phyloP scores from a whole-genome alignment of 495 filamentous ascomycete genomes.

The Hypoxylon lienhwacheense region DNA sequence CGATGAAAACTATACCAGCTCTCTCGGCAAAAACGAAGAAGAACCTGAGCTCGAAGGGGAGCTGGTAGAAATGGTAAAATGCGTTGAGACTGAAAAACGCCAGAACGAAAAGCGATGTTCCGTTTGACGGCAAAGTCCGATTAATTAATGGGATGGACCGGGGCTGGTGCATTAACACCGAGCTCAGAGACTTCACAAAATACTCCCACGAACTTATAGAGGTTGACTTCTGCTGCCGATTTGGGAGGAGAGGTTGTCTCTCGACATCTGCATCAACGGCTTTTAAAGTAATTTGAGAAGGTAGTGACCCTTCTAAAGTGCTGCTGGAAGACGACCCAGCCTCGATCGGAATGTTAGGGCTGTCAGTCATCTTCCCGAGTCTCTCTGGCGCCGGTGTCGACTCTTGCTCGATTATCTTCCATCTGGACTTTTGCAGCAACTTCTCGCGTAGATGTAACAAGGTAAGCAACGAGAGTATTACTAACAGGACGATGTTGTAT shows the following conservation, averaged over 20 bases:
- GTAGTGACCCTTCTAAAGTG: slow-evolving; percentile 30
- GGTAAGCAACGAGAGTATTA: slow-evolving; percentile 35
- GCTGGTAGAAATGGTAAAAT: slow-evolving; percentile 56
- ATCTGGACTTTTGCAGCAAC: slow-evolving; percentile 24
- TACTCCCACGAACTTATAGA: neutral
- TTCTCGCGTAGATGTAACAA: slow-evolving; percentile 34
- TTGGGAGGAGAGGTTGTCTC: slow-evolving; percentile 34
- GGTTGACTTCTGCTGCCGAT: slow-evolving; percentile 9
- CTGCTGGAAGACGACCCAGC: slow-evolving; percentile 34
- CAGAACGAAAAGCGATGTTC: slow-evolving; percentile 51
- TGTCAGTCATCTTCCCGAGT: slow-evolving; percentile 12
- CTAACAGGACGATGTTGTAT: slow-evolving; percentile 43
- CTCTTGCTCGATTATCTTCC: slow-evolving; percentile 22
- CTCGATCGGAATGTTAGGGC: slow-evolving; percentile 16
- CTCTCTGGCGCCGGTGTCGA: neutral
- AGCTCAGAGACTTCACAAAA: slow-evolving; percentile 21
- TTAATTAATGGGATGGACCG: slow-evolving; percentile 56
- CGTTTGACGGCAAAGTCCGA: slow-evolving; percentile 57
- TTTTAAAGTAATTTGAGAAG: slow-evolving; percentile 25
- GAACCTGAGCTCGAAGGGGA: slow-evolving; percentile 47
- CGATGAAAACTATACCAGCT: slow-evolving; percentile 55
- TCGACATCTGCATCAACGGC: slow-evolving; percentile 22
- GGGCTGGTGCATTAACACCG: slow-evolving; percentile 57
- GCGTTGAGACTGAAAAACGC: slow-evolving; percentile 56
- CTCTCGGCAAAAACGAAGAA: slow-evolving; percentile 61